Percentiles rank a stretch among this genome's conserved stretches.
Evolutionary conservation across 2,329 filamentous ascomycete genomes (phyloP).

Genomic region (Venturia asperata): DNA sequence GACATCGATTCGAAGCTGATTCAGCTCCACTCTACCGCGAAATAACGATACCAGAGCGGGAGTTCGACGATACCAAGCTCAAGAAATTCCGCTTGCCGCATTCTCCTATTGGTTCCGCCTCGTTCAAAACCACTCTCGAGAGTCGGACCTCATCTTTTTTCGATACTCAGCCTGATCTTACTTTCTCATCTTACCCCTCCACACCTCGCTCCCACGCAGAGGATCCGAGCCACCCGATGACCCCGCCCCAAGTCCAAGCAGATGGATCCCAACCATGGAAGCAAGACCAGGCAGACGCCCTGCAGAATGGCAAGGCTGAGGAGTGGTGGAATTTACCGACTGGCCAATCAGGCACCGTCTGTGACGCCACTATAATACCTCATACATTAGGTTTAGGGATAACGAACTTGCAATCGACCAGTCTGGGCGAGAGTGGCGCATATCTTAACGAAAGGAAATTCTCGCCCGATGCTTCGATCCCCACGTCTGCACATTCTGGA

Average conservation of each 20-base stretch:
- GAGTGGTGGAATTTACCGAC: conserved; percentile 11
- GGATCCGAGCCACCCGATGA: conserved; percentile 19
- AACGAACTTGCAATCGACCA: background rate
- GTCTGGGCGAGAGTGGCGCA: background rate
- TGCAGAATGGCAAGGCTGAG: conserved; percentile 17
- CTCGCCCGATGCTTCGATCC: background rate
- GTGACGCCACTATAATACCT: background rate
- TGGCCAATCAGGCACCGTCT: background rate
- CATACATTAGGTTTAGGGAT: conserved; percentile 2
- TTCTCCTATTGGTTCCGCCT: background rate
- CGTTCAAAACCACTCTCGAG: background rate
- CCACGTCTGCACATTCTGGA: background rate
- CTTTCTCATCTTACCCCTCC: conserved; percentile 7
- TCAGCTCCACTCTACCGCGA: conserved; percentile 4
- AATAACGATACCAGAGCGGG: background rate
- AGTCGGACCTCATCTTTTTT: background rate
- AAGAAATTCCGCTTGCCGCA: background rate
- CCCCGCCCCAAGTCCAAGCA: conserved; percentile 20
- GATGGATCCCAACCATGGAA: conserved; percentile 2
- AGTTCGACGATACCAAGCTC: background rate
- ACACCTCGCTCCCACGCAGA: conserved; percentile 17
- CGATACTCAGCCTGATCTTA: conserved; percentile 13
- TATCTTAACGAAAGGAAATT: background rate
- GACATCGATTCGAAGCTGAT: background rate
- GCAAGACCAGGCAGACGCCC: background rate